Percentiles rank a stretch among this genome's conserved stretches.
Conservation (phyloP, 495 filamentous ascomycete genomes). For the Trichoderma erinaceum region DNA sequence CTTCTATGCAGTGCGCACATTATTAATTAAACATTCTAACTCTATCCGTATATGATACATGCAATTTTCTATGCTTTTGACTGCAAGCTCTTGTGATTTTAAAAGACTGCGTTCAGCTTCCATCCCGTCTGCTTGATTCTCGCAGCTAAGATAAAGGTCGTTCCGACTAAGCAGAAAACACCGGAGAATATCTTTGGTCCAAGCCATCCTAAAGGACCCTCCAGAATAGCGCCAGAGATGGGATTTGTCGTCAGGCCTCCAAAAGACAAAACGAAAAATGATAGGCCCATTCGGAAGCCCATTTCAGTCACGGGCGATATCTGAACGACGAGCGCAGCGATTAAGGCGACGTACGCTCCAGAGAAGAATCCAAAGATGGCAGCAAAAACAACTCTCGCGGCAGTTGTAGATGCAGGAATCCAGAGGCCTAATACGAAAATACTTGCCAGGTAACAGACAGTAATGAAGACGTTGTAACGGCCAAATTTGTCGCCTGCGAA, state of each 20-base stretch:
- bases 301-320: slow-evolving; percentile 23
- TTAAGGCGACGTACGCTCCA: slow-evolving; percentile 24
- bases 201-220: slow-evolving; percentile 24
- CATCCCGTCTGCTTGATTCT: slow-evolving; percentile 16
- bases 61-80: neutral
- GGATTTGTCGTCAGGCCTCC: slow-evolving; percentile 19
- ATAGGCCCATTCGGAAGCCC: slow-evolving; percentile 22
- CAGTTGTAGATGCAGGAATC: slow-evolving; percentile 45
- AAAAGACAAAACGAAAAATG: slow-evolving; percentile 28
- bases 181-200: slow-evolving; percentile 21
- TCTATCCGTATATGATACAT: neutral
- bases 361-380: slow-evolving; percentile 55
- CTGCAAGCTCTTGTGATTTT: neutral
- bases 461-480: slow-evolving; percentile 52
- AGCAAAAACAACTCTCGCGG: slow-evolving; percentile 54
- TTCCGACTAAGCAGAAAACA: slow-evolving; percentile 20
- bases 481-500: slow-evolving; percentile 58
- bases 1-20: neutral
- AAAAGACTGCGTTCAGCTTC: slow-evolving; percentile 17
- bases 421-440: slow-evolving; percentile 57
- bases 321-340: slow-evolving; percentile 22
- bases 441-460: slow-evolving; percentile 45
- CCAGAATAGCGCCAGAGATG: slow-evolving; percentile 20
- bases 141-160: slow-evolving; percentile 19
- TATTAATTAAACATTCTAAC: neutral